Evolutionary conservation across 768 basidiomycete species (phyloP), one percentile per base, ranked within the genome.

Genomic region (Lactarius hatsudake): DNA sequence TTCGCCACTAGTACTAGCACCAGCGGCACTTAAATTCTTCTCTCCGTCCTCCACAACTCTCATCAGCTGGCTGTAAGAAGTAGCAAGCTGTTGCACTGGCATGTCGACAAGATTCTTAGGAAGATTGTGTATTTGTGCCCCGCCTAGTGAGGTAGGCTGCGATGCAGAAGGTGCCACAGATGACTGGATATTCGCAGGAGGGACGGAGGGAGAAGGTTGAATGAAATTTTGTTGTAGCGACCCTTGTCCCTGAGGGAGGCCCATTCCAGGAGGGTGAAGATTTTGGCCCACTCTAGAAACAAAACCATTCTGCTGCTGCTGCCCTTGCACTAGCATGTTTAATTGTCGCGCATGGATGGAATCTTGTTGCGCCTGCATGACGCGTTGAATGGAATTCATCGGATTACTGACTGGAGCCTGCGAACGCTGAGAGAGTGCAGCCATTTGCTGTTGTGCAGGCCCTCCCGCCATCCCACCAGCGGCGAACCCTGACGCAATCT

Each of bases 221-320:
- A 67, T 43, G 10, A 67, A 59, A 15, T 55, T 64, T 64, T 40
- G 58, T 55, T 59, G 62, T 5, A 67, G 59, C 2, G 66, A 48
- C 1, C 58, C 62, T 55, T 59, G 66, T 60, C 66, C 66, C 20
- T 43, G 62, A 23, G 62, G n/a, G 28, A 64, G 62, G 32, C 58
- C 53, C 62, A 67, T 55, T 43, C 62, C 66, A 56, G 62, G 23
- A 20, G 66, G 48, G 30, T 63, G 58, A 54, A 60, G 28, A 30
- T 59, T 63, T 67, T 67, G 66, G 38, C 58, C 66, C 20, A 40
- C 28, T 36, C 62, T 62, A 45, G 66, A 51, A n/a, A 38, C 36
- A 40, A 67, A 48, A 43, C 51, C 42, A 17, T 67, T 64, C 51
- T 54, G 66, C 9, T 42, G 66, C 9, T 67, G 66, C 26, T 67